phyloP scores from a whole-genome alignment of 139 green algal genomes.

The Chlamydomonas sp. region DNA sequence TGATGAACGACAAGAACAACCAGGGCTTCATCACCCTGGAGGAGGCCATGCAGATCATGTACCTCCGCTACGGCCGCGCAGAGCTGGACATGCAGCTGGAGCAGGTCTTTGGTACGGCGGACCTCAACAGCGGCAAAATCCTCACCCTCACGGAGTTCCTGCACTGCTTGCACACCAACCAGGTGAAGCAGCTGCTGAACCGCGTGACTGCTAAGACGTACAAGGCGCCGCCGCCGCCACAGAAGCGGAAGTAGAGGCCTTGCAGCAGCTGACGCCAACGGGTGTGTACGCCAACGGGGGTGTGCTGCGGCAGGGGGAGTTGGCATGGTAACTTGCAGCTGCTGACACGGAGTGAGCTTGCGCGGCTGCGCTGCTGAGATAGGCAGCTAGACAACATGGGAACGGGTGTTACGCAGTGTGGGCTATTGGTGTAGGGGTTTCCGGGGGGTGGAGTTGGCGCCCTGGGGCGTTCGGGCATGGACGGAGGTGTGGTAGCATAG shows the following conservation, averaged over 20 bases:
- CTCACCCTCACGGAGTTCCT: conserved; percentile 93
- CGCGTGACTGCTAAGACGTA: conserved; percentile 75
- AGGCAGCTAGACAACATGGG: too few relatives aligned
- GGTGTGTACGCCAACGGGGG: background rate
- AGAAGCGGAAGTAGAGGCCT: conserved; percentile 25
- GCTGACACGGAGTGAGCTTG: too few relatives aligned
- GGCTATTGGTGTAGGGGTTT: too few relatives aligned
- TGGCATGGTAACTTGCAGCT: background rate
- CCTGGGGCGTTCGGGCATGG: too few relatives aligned
- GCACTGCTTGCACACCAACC: conserved; percentile 76
- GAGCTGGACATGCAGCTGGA: conserved; percentile 86
- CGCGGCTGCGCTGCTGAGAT: too few relatives aligned
- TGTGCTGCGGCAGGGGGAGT: background rate
- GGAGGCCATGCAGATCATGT: conserved; percentile 91
- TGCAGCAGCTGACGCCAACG: background rate
- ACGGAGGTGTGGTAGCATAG: too few relatives aligned
- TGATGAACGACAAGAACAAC: conserved; percentile 92
- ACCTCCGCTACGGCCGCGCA: conserved; percentile 82
- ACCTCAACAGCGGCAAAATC: conserved; percentile 90
- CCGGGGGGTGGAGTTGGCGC: too few relatives aligned
- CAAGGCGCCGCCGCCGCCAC: conserved; percentile 66
- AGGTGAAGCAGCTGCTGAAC: conserved; percentile 75
- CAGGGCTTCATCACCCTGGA: conserved; percentile 69
- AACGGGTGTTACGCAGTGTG: too few relatives aligned
- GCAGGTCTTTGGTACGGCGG: conserved; percentile 92